Evolutionary conservation across 2,329 filamentous ascomycete species (phyloP), one percentile per base, ranked within the genome.

Genomic region (Penicillium sclerotiorum): DNA sequence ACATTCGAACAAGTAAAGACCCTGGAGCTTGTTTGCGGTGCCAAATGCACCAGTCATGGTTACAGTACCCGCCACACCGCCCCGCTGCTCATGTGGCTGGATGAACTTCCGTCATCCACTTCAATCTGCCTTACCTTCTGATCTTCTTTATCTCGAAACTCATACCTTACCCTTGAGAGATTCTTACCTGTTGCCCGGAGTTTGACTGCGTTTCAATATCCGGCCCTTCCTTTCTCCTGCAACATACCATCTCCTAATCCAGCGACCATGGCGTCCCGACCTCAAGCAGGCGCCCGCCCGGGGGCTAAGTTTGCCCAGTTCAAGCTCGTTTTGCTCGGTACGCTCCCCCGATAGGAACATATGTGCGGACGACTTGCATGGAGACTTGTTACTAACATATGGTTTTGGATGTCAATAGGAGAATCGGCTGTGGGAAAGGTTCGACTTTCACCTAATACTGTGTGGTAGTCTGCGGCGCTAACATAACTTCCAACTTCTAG

Each of bases 391-490:
- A 13, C 51, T 23, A 51, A 25, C 56, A 20, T 7, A 28, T 41
- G 15, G 17, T 58, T 37, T 50, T 57, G 47, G 61, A 43, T 70
- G 96, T 56, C 47, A 62, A 43, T 71, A 97, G 93, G 94, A 73
- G 94, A 99, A 80, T 99, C 94, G 63, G 94, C 94, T 52, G 94
- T 99, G 50, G 94, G 94, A 87, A 99, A 99, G 89, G 90, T 95
- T 66, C 56, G 62, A 51, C 51, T 45, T 53, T 47, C 45, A 48
- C 21, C 36, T 40, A 37, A 28, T 39, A 40, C 23, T 47, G 37
- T 50, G 53, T 43, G 50, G 45, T 47, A 47, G 12, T 11, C 28
- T 55, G 51, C 46, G 54, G 57, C 54, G 60, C 67, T 70, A 56
- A 68, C 62, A 57, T 62, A 32, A 56, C 54, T 52, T 48, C 64